Evolutionary conservation across 345 rosid species (phyloP), one percentile per base, ranked within the genome.

Genomic region (Brassica carinata): DNA sequence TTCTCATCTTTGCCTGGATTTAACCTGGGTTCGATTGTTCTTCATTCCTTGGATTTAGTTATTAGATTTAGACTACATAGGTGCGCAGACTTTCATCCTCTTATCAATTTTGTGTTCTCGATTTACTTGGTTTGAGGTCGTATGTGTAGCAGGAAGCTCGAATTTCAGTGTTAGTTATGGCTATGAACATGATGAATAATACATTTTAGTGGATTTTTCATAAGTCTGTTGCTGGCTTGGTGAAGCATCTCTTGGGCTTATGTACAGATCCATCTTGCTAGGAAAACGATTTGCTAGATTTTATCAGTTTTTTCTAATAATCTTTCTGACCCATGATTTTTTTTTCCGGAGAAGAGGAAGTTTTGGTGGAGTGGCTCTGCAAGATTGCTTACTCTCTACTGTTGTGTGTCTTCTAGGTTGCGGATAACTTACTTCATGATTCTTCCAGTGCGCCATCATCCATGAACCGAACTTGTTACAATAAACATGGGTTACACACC

Each of bases 401-500:
- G 29, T 66, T 75, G 51, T 77, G 74, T 77, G 19, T 10, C 38
- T 5, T 78, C 61, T 38, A 96, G 99, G 97, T 96, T 75, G 98
- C 98, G 85, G 99, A 96, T 87, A 96, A 96, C 85, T 87, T 96
- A 87, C 98, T 96, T 76, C 99, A 96, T 64, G 99, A 96, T 85
- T 85, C 95, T 67, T 85, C 94, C 8, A 96, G 98, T 23, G 26
- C 26, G 26, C 26, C 26, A 23, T 23, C 26, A 23, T 23, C 26
- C 26, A 23, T 23, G 26, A 23, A 23, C 26, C 26, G 26, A 23
- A 23, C 26, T 23, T 23, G 26, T 23, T 23, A 23, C 26, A 27
- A 51, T 51, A 51, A 51, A 51, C 57, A 51, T 51, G 17, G 17
- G 26, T 51, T n/a, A 51, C 57, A 14, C 57, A 51, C 7, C 57